Percentiles rank a stretch among this genome's conserved stretches.
Evolutionary conservation across 257 asterid species (phyloP).

Genomic region (Nicotiana obtusifolia): DNA sequence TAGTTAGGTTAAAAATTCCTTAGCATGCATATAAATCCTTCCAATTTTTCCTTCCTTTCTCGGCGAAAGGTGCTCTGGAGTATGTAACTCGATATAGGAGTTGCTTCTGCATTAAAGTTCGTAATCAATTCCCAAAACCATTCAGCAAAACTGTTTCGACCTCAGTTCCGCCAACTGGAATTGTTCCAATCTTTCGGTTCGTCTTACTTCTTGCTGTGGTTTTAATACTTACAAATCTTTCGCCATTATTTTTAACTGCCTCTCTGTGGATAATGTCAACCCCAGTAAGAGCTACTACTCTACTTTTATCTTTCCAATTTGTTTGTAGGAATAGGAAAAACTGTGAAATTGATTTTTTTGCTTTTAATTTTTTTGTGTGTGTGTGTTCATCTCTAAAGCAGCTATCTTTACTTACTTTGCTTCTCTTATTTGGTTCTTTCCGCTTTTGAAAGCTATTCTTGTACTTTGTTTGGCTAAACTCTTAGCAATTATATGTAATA

Average conservation of each 20-base stretch:
- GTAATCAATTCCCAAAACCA: slow-evolving; percentile 8
- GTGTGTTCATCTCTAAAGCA: neutral
- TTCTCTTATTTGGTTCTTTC: neutral
- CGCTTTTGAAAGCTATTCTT: neutral
- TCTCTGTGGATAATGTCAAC: slow-evolving; percentile 26
- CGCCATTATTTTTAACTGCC: slow-evolving; percentile 22
- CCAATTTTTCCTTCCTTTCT: too few species aligned
- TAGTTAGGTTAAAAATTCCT: too few species aligned
- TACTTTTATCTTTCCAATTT: neutral
- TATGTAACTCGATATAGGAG: slow-evolving; percentile 13
- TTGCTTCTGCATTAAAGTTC: slow-evolving; percentile 16
- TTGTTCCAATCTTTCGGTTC: slow-evolving; percentile 22
- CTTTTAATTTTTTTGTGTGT: too few species aligned
- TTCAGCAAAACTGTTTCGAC: slow-evolving; percentile 20
- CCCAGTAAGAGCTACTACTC: slow-evolving; percentile 6
- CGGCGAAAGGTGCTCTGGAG: neutral
- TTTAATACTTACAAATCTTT: slow-evolving; percentile 13
- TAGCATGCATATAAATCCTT: too few species aligned
- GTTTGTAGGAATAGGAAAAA: too few species aligned
- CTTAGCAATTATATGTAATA: neutral
- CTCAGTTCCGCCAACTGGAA: slow-evolving; percentile 19
- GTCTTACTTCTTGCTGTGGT: slow-evolving; percentile 16
- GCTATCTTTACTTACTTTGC: neutral
- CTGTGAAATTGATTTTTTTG: neutral
- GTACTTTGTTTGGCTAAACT: neutral